These are phyloP conservation scores for Colletotrichum sp. DNA, from an alignment of 2,329 filamentous ascomycete genomes.

Conservation along the genomic window DNA sequence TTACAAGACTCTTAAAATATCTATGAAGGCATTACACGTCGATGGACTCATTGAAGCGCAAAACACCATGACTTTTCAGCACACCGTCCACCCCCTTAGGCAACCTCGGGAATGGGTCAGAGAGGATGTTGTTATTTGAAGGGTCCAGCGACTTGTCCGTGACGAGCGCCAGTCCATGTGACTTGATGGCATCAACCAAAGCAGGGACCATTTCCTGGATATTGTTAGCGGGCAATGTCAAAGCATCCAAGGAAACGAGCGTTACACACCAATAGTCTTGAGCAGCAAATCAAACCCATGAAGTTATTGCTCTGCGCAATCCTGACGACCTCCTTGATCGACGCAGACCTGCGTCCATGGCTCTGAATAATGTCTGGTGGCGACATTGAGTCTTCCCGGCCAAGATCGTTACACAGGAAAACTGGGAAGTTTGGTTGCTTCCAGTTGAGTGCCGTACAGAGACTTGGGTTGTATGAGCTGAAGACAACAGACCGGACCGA, in stretches of 20 bases:
- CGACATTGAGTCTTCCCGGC: slow-evolving; percentile 57
- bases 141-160: slow-evolving; percentile 78
- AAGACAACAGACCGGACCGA: slow-evolving; percentile 89
- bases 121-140: slow-evolving; percentile 43
- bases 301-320: slow-evolving; percentile 97
- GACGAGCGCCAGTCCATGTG: slow-evolving; percentile 89
- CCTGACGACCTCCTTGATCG: slow-evolving; percentile 92
- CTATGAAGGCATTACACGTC: slow-evolving; percentile 55
- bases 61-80: slow-evolving; percentile 82
- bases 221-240: slow-evolving; percentile 18
- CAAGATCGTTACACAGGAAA: slow-evolving; percentile 92
- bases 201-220: slow-evolving; percentile 90
- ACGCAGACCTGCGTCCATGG: slow-evolving; percentile 77
- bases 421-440: slow-evolving; percentile 99
- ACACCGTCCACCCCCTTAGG: slow-evolving; percentile 88
- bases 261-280: slow-evolving; percentile 76
- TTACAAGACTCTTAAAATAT: slow-evolving; percentile 25
- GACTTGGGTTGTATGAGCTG: slow-evolving; percentile 86
- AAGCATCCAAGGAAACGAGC: background rate
- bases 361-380: slow-evolving; percentile 44
- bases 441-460: slow-evolving; percentile 97
- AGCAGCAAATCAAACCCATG: slow-evolving; percentile 94
- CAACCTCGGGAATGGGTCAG: slow-evolving; percentile 62
- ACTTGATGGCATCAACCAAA: slow-evolving; percentile 91
- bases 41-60: slow-evolving; percentile 93